Base-by-base conservation (phyloP, 768 basidiomycete species). In the Mycena pura region DNA sequence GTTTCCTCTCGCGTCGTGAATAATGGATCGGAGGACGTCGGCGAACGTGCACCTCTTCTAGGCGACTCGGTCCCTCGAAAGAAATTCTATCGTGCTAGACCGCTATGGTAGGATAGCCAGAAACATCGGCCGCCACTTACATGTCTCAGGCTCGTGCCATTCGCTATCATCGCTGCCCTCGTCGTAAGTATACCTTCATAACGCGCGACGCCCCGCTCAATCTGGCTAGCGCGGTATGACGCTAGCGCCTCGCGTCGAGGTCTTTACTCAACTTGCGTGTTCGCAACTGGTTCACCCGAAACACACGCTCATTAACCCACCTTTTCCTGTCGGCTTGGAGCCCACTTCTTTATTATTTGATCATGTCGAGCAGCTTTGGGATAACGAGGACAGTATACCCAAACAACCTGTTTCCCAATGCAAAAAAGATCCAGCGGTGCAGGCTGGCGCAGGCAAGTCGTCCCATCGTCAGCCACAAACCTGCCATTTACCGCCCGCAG, bases 181-280 rank as follows among this genome's bases (percentile, higher is more conserved):
- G 84, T 84, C 41, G 91, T 93, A 69, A 72, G 86, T 80, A 7
- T 47, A n/a, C 27, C n/a, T 38, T 29, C 29, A 11, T n/a, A 17
- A 14, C 19, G 28, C 22, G 24, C 22, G 29, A 36, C 19, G 36
- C 49, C 39, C 47, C 41, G 56, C 52, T 45, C 15, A 54, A 49
- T 40, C 52, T 40, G 46, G 60, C n/a, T 66, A 93, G 92, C 90
- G 91, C 28, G 91, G 90, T 40, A 91, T 93, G 89, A 93, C 92
- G 4, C 76, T 91, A 28, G 90, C 91, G 14, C 87, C 92, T 21
- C 85, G 92, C 48, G 86, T 94, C 15, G 87, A 92, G 74, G 85
- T 94, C 27, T 91, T 85, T 74, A 92, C 89, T 22, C 87, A 92
- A 67, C 79, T 93, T 25, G 84, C 93, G 10, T 93, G 93, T 75